Conservation (phyloP, 768 basidiomycete genomes). For the Guyanaporus albipodus region DNA sequence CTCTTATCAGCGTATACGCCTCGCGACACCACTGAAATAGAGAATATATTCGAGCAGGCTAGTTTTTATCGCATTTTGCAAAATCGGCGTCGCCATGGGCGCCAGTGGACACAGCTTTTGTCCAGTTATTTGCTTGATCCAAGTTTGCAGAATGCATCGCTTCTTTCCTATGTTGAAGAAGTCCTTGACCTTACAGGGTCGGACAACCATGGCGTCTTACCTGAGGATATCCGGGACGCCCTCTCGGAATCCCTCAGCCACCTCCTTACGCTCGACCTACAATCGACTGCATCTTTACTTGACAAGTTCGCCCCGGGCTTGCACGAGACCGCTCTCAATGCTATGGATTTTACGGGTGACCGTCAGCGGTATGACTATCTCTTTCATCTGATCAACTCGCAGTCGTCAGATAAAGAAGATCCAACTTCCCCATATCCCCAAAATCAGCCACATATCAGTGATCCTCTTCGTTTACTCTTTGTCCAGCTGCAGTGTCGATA, state of each 20-base stretch:
- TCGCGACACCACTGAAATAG: slow-evolving; percentile 63
- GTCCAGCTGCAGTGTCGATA: slow-evolving; percentile 70
- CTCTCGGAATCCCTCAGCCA: slow-evolving; percentile 59
- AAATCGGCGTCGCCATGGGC: slow-evolving; percentile 71
- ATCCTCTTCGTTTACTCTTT: slow-evolving; percentile 54
- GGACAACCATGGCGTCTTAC: slow-evolving; percentile 47
- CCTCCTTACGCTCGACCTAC: slow-evolving; percentile 58
- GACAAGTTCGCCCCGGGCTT: slow-evolving; percentile 63
- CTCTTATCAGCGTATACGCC: slow-evolving; percentile 90
- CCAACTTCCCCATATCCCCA: slow-evolving; percentile 19
- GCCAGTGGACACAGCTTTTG: slow-evolving; percentile 70
- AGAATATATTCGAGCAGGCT: slow-evolving; percentile 69
- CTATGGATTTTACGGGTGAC: slow-evolving; percentile 43
- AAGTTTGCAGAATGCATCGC: slow-evolving; percentile 50
- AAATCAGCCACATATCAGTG: slow-evolving; percentile 46
- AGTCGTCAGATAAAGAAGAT: slow-evolving; percentile 40
- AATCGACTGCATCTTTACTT: slow-evolving; percentile 66
- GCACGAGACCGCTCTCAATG: slow-evolving; percentile 60
- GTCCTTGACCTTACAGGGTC: slow-evolving; percentile 48
- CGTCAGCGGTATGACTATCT: slow-evolving; percentile 73
- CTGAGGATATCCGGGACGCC: slow-evolving; percentile 50
- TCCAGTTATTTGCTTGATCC: slow-evolving; percentile 74
- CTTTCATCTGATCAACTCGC: slow-evolving; percentile 57
- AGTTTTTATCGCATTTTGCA: slow-evolving; percentile 92
- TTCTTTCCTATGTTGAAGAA: slow-evolving; percentile 66